A percentile compares a stretch with the other conserved stretches of the same genome.
Evolutionary conservation across 2,329 filamentous ascomycete genomes (phyloP).

Genomic region (Penicillium sp.): DNA sequence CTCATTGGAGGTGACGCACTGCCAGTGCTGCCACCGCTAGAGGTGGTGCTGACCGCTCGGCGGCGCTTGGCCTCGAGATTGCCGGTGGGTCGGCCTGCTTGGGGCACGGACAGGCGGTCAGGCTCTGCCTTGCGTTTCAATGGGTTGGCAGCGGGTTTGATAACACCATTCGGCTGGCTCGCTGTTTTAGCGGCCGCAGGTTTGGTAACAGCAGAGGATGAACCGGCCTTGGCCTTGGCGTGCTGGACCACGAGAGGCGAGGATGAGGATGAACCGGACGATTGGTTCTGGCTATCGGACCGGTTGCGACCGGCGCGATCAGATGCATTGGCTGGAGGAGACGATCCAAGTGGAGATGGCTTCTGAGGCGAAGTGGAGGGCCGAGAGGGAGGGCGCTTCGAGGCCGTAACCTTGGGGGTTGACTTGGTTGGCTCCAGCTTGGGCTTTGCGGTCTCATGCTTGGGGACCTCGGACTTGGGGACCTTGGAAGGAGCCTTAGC

Average conservation of each 20-base stretch:
- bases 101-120: conserved; percentile 28
- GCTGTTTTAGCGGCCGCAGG: conserved; percentile 2
- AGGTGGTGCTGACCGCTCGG: conserved; percentile 37
- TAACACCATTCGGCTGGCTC: conserved; percentile 29
- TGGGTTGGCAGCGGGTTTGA: conserved; percentile 33
- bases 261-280: conserved; percentile 47
- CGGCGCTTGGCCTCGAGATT: conserved; percentile 47
- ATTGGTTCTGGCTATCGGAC: conserved; percentile 44
- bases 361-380: conserved; percentile 58
- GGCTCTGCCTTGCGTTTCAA: conserved; percentile 45
- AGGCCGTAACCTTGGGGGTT: conserved; percentile 33
- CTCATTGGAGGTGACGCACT: conserved; percentile 43
- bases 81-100: conserved; percentile 31
- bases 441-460: conserved; percentile 7
- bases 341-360: conserved; percentile 62
- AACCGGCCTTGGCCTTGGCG: conserved; percentile 28
- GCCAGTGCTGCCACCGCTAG: conserved; percentile 44
- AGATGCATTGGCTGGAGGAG: conserved; percentile 62
- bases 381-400: conserved; percentile 40
- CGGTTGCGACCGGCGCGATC: conserved; percentile 53
- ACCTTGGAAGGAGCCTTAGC: conserved; percentile 22
- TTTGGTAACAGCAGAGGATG: conserved; percentile 22
- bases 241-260: conserved; percentile 47
- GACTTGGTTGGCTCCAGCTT: conserved; percentile 28
- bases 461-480: conserved; percentile 21